phyloP scores from a whole-genome alignment of 495 filamentous ascomycete genomes.

The Aspergillus carlsbadensis region DNA sequence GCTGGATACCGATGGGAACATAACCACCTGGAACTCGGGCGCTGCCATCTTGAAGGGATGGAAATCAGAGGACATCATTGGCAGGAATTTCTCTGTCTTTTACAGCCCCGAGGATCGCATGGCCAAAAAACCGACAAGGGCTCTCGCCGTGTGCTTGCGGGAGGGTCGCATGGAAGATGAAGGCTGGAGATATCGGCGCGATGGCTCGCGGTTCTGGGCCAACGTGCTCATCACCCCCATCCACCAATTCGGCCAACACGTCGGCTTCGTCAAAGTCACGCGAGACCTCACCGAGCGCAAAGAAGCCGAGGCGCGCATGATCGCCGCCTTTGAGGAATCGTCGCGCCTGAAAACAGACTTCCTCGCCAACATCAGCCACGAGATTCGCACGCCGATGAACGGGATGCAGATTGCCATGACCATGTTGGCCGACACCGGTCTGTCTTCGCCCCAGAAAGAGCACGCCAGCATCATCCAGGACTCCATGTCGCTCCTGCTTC shows the following conservation, averaged over 20 bases:
- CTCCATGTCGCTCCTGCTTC: constrained; percentile 77
- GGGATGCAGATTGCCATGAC: constrained; percentile 77
- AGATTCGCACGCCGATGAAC: constrained; percentile 78
- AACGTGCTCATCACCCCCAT: constrained; percentile 66
- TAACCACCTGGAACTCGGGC: constrained; percentile 63
- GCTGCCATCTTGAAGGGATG: constrained; percentile 62
- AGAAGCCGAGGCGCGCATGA: constrained; percentile 54
- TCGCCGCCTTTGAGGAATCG: constrained; percentile 64
- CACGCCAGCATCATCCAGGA: constrained; percentile 76
- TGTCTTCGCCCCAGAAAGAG: constrained; percentile 69
- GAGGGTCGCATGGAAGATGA: constrained; percentile 65
- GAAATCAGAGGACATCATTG: constrained; percentile 54
- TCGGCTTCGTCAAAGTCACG: constrained; percentile 66
- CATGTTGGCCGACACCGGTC: constrained; percentile 63
- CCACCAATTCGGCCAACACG: constrained; percentile 53
- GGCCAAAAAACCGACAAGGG: constrained; percentile 53
- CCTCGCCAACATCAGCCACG: constrained; percentile 83
- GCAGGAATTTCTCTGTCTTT: constrained; percentile 62
- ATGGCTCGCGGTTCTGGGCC: constrained; percentile 64
- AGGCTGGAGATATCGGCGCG: constrained; percentile 63
- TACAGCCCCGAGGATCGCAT: constrained; percentile 56
- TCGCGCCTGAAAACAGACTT: constrained; percentile 66
- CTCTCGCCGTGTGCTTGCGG: constrained; percentile 56
- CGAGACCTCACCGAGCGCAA: constrained; percentile 63
- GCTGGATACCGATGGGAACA: constrained; percentile 55